Evolutionary conservation across 257 asterid genomes (phyloP).

Genomic region (Fraxinus americana): DNA sequence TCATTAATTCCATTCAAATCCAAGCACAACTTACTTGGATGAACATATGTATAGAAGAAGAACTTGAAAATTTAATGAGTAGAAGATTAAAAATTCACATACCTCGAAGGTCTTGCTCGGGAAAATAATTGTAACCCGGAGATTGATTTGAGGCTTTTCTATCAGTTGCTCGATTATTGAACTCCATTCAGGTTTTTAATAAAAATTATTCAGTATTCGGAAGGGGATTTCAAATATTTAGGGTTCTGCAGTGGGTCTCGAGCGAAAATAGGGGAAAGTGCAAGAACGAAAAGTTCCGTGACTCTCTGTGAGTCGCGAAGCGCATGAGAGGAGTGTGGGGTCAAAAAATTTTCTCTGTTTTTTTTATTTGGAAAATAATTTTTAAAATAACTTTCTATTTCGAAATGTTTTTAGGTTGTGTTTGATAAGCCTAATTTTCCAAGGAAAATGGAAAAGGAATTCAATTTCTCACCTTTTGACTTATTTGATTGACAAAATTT

Average conservation of each 20-base stretch:
- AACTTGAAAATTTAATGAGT: background rate
- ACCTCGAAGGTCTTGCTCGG: constrained; percentile 42
- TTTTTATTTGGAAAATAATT: too few relatives aligned
- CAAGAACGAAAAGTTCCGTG: background rate
- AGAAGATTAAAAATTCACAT: background rate
- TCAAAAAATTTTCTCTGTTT: too few relatives aligned
- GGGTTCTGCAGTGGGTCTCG: background rate
- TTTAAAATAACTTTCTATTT: too few relatives aligned
- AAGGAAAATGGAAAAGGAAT: too few relatives aligned
- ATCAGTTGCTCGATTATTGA: constrained; percentile 21
- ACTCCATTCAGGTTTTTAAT: constrained; percentile 26
- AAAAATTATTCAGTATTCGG: background rate
- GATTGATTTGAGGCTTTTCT: constrained; percentile 29
- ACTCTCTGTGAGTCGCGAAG: background rate
- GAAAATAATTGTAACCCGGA: constrained; percentile 13
- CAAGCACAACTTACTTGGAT: background rate
- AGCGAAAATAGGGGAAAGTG: background rate
- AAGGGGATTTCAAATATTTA: background rate
- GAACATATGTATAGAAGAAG: background rate
- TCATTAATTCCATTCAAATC: background rate
- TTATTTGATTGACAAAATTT: too few relatives aligned
- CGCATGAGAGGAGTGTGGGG: background rate
- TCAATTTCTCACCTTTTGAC: too few relatives aligned
- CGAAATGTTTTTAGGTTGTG: too few relatives aligned
- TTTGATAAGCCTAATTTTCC: too few relatives aligned